Percentiles rank a stretch among this genome's conserved stretches.
Conservation (phyloP, 305 asterid species). For the Lippia alba region DNA sequence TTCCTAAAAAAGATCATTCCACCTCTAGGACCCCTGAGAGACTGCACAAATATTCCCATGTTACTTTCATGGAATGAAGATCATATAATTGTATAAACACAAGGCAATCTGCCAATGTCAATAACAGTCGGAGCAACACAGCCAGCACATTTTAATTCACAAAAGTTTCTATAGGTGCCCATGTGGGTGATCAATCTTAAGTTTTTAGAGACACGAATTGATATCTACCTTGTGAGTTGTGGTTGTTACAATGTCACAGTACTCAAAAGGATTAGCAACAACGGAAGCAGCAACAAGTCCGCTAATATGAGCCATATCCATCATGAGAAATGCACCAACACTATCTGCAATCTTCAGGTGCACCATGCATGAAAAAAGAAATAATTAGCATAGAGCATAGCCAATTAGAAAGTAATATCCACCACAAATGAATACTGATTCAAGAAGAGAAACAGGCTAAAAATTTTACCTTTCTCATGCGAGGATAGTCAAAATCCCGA, state of each 20-base stretch:
- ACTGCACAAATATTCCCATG: slow-evolving; percentile 52
- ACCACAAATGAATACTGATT: background rate
- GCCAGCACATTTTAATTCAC: slow-evolving; percentile 4
- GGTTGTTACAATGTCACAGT: slow-evolving; percentile 93
- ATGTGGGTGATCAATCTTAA: background rate
- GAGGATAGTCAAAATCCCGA: slow-evolving; percentile 90
- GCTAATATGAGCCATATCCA: slow-evolving; percentile 98
- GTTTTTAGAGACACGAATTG: slow-evolving; percentile 22
- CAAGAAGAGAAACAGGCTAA: background rate
- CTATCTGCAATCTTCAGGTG: slow-evolving; percentile 77
- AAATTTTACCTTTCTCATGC: slow-evolving; percentile 76
- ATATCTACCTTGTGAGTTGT: slow-evolving; percentile 89
- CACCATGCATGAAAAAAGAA: slow-evolving; percentile 11
- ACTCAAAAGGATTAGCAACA: slow-evolving; percentile 88
- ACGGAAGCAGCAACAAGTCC: slow-evolving; percentile 97
- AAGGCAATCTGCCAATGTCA: background rate
- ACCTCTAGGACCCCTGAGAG: slow-evolving; percentile 98
- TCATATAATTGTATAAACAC: background rate
- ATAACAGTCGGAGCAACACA: background rate
- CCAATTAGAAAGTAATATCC: background rate
- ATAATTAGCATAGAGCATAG: slow-evolving; percentile 24
- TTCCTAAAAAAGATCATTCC: slow-evolving; percentile 97
- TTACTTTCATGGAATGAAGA: slow-evolving; percentile 17
- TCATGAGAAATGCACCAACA: slow-evolving; percentile 97
- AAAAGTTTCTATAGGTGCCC: background rate